Conservation (phyloP, 495 filamentous ascomycete species). For the Copromyces sp. region DNA sequence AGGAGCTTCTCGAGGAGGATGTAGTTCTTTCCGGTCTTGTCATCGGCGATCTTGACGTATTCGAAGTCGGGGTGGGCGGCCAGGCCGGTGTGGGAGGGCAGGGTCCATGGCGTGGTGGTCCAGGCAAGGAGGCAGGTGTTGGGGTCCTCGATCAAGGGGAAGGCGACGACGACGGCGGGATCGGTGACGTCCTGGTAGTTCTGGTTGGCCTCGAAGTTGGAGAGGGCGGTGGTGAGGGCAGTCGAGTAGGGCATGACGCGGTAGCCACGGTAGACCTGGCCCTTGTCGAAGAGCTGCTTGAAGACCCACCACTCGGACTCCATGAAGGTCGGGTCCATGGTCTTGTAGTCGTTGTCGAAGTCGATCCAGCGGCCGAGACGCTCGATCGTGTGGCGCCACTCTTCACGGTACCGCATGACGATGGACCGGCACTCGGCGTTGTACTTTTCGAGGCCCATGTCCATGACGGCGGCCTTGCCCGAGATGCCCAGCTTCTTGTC, state of each 20-base stretch:
- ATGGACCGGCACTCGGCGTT: conserved; percentile 89
- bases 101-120: conserved; percentile 96
- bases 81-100: conserved; percentile 75
- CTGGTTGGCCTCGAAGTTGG: conserved; percentile 89
- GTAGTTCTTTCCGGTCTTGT: conserved; percentile 71
- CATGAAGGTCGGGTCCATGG: conserved; percentile 93
- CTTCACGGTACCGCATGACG: conserved; percentile 83
- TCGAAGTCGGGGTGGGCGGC: conserved; percentile 85
- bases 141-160: conserved; percentile 70
- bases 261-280: conserved; percentile 77
- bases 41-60: conserved; percentile 85
- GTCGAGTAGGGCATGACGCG: conserved; percentile 94
- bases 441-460: conserved; percentile 83
- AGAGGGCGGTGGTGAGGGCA: conserved; percentile 77
- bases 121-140: conserved; percentile 71
- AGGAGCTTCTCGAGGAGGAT: conserved; percentile 81
- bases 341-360: conserved; percentile 98
- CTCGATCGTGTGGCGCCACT: conserved; percentile 88
- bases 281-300: conserved; percentile 85
- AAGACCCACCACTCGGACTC: conserved; percentile 96
- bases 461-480: conserved; percentile 76
- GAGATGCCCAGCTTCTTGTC: conserved; percentile 94
- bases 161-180: conserved; percentile 82
- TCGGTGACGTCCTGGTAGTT: conserved; percentile 93
- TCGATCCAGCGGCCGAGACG: conserved; percentile 94